Conservation (phyloP, 768 basidiomycete species). For the Solioccasus polychromus region DNA sequence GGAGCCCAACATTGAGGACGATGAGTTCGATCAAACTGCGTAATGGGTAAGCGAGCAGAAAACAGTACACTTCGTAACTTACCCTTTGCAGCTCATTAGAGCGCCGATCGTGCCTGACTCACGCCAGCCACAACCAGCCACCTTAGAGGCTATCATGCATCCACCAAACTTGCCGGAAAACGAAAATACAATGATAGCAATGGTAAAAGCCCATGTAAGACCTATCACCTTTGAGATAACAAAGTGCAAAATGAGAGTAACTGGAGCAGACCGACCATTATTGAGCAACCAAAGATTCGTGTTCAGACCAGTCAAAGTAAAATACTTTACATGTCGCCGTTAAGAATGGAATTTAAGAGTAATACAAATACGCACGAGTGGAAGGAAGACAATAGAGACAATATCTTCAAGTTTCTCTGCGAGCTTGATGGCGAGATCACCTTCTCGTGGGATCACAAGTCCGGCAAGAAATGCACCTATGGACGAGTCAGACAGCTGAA, state of each 20-base stretch:
- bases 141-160: constrained; percentile 66
- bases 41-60: constrained; percentile 1
- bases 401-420: constrained; percentile 97
- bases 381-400: constrained; percentile 85
- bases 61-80: constrained; percentile 6
- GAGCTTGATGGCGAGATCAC: constrained; percentile 80
- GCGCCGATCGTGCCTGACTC: constrained; percentile 85
- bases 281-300: constrained; percentile 86
- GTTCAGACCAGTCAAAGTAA: constrained; percentile 85
- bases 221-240: constrained; percentile 35
- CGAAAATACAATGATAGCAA: constrained; percentile 74
- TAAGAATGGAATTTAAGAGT: not conserved
- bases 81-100: constrained; percentile 96
- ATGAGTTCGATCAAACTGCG: constrained; percentile 89
- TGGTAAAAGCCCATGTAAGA: constrained; percentile 84
- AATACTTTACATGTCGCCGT: constrained; percentile 71
- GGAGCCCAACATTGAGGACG: constrained; percentile 90
- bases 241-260: not conserved
- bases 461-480: constrained; percentile 80
- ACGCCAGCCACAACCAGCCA: constrained; percentile 71
- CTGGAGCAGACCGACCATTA: constrained; percentile 44
- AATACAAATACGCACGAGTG: constrained; percentile 48
- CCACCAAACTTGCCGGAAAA: constrained; percentile 92
- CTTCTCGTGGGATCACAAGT: constrained; percentile 81
- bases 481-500: not conserved